phyloP scores from a whole-genome alignment of 352 stramenopile genomes.

The Globisporangium orthogonon region DNA sequence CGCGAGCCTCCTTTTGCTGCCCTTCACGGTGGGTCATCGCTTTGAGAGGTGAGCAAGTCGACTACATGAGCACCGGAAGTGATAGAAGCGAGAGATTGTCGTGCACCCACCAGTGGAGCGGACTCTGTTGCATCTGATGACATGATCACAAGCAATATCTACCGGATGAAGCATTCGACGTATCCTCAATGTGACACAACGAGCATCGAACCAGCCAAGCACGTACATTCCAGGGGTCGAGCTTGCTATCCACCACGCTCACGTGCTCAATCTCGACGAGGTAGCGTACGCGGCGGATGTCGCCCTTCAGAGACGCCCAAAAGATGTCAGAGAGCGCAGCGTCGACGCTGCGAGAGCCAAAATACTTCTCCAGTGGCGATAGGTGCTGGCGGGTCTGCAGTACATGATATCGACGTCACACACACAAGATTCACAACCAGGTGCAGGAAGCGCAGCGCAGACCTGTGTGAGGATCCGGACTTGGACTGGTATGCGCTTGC shows the following conservation, averaged over 20 bases:
- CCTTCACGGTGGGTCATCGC: constrained; percentile 17
- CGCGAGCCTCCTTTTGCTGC: constrained; percentile 53
- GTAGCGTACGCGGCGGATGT: constrained; percentile 43
- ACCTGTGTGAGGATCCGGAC: constrained; percentile 57
- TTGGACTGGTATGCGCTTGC: constrained; percentile 61
- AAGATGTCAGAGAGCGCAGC: constrained; percentile 57
- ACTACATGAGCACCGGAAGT: not conserved
- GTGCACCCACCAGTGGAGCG: constrained; percentile 48
- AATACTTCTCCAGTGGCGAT: constrained; percentile 62
- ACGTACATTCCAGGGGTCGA: constrained; percentile 66
- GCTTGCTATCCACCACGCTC: constrained; percentile 28
- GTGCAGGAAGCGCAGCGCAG: not conserved
- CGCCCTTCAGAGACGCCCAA: constrained; percentile 59
- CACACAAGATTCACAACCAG: not conserved
- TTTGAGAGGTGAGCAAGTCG: not conserved
- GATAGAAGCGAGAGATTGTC: not conserved
- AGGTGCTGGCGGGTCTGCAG: constrained; percentile 31
- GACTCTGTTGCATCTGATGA: constrained; percentile 52
- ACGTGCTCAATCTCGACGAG: constrained; percentile 56
- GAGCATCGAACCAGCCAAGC: not conserved
- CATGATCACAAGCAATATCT: not conserved
- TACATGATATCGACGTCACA: not conserved
- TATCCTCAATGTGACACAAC: not conserved
- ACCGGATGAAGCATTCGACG: not conserved
- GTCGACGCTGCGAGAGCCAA: constrained; percentile 43